A percentile compares a stretch with the other conserved stretches of the same genome.
Conservation (phyloP, 2,329 filamentous ascomycete species). For the Paraphaeosphaeria minitans region DNA sequence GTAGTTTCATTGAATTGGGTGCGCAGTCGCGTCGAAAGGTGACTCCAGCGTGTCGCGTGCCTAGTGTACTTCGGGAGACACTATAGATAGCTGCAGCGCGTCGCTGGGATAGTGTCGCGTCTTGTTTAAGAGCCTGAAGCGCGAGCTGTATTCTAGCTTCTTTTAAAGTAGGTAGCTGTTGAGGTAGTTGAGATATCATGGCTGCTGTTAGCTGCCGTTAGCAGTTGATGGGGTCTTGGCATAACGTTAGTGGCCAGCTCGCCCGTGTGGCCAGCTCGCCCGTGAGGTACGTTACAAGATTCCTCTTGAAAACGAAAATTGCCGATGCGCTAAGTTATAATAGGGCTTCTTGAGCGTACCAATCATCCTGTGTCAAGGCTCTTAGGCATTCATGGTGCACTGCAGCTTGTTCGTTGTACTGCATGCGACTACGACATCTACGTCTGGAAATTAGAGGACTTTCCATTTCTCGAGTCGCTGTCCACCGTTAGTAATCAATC, state of each 20-base stretch:
- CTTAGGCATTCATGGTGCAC: slow-evolving; percentile 12
- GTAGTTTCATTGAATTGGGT: slow-evolving; percentile 13
- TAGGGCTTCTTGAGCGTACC: slow-evolving; percentile 21
- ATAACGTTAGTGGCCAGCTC: no score
- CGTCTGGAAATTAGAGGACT: slow-evolving; percentile 12
- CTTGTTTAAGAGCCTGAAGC: slow-evolving; percentile 9
- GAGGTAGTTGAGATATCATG: slow-evolving; percentile 1
- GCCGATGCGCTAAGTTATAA: slow-evolving; percentile 2
- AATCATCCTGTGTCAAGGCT: slow-evolving; percentile 15
- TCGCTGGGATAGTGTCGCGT: background rate
- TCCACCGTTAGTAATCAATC: slow-evolving; percentile 1
- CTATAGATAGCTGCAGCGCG: slow-evolving; percentile 3
- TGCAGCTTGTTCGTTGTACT: slow-evolving; percentile 16
- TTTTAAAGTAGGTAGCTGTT: background rate
- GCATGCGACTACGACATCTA: slow-evolving; percentile 15
- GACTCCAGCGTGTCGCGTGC: background rate
- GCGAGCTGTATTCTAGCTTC: slow-evolving; percentile 8
- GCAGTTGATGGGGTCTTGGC: no score
- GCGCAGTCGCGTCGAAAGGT: slow-evolving; percentile 1
- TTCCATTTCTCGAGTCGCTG: slow-evolving; percentile 14
- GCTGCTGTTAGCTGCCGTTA: background rate
- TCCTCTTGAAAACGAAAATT: background rate
- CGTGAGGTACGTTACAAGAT: background rate
- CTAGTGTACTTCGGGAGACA: background rate
- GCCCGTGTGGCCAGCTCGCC: no score